A percentile compares a stretch with the other conserved stretches of the same genome.
Conservation (phyloP, 1,284 basidiomycete species). For the Sporisorium exsertum region DNA sequence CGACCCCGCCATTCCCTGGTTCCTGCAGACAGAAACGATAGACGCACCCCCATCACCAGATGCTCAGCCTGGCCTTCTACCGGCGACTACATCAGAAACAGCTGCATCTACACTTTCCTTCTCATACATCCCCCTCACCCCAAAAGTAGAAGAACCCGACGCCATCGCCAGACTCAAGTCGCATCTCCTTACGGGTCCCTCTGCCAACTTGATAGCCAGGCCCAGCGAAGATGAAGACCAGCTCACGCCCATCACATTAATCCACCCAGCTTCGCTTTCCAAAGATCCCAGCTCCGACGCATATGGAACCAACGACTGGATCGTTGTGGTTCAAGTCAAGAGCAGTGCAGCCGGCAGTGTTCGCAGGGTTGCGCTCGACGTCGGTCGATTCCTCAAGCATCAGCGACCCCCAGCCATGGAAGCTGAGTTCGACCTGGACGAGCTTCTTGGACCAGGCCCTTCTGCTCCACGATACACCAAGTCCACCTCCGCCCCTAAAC, state of each 20-base stretch:
- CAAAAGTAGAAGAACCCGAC: conserved; percentile 41
- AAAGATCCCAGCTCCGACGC: conserved; percentile 44
- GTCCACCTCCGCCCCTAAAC: conserved; percentile 1
- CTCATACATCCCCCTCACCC: conserved; percentile 34
- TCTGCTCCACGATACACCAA: conserved; percentile 33
- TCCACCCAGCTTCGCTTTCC: conserved; percentile 52
- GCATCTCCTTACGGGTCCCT: conserved; percentile 46
- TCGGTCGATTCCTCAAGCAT: conserved; percentile 52
- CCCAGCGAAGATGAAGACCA: conserved; percentile 47
- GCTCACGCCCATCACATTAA: conserved; percentile 53
- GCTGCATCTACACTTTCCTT: conserved; percentile 17
- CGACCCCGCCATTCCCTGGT: conserved; percentile 56
- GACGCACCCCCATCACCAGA: conserved; percentile 30
- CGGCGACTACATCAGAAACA: not conserved
- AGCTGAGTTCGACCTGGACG: conserved; percentile 48
- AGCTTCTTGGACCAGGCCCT: conserved; percentile 51
- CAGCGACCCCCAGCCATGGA: conserved; percentile 30
- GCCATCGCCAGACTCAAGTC: conserved; percentile 45
- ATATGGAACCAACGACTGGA: conserved; percentile 57
- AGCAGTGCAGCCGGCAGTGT: conserved; percentile 56
- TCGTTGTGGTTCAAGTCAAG: conserved; percentile 63
- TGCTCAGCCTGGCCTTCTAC: not conserved
- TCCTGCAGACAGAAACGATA: conserved; percentile 55
- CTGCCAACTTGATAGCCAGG: conserved; percentile 49
- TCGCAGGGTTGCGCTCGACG: conserved; percentile 52